A percentile compares a stretch with the other conserved stretches of the same genome.
Evolutionary conservation across 331 rosid species (phyloP).

Genomic region (Telfairia occidentalis): DNA sequence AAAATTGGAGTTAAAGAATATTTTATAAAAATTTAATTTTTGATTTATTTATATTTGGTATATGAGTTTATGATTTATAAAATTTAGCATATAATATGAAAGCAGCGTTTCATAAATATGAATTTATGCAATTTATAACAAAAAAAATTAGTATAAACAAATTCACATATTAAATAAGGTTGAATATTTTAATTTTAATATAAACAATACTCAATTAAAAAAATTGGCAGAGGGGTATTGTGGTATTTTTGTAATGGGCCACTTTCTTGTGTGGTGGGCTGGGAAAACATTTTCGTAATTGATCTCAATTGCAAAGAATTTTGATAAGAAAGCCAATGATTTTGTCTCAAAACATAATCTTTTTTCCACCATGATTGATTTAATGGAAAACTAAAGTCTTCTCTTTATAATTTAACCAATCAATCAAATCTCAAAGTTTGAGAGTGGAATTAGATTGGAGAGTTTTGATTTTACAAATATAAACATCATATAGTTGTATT

Average conservation of each 20-base stretch:
- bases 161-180: no score
- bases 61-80: no score
- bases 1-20: no score
- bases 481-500: not conserved
- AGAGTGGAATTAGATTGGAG: not conserved
- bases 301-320: not conserved
- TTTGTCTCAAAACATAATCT: not conserved
- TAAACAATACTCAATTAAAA: not conserved
- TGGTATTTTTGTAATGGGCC: not conserved
- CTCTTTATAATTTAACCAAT: not conserved
- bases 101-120: no score
- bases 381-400: not conserved
- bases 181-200: no score
- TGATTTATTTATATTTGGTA: no score
- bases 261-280: not conserved
- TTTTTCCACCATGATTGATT: not conserved
- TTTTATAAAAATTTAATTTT: no score
- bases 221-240: not conserved
- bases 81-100: no score
- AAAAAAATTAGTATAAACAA: no score
- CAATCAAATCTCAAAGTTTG: not conserved
- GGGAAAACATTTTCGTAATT: not conserved
- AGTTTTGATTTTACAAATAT: not conserved
- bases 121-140: no score
- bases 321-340: not conserved